Evolutionary conservation across 768 basidiomycete species (phyloP).

Genomic region (Suillus subaureus): DNA sequence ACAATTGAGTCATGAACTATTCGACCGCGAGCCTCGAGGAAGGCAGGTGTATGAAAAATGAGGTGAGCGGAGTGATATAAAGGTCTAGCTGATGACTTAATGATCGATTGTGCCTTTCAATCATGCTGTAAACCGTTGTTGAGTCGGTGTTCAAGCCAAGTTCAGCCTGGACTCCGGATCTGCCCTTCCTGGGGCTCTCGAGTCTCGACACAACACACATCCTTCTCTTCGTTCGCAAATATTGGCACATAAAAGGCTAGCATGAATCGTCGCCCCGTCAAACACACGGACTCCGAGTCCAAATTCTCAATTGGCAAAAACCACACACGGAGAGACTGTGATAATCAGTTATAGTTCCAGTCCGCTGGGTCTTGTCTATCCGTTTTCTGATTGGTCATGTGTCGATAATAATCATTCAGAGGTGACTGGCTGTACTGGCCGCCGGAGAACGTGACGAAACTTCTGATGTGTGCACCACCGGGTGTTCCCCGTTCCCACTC

Average conservation of each 20-base stretch:
- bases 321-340: not conserved
- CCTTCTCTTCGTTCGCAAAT: slow-evolving; percentile 1
- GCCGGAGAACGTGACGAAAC: not conserved
- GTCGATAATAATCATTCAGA: not conserved
- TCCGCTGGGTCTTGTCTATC: not conserved
- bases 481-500: not conserved
- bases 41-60: slow-evolving; percentile 6
- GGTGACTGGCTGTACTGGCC: not conserved
- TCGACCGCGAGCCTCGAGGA: slow-evolving; percentile 2
- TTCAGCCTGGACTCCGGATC: not conserved
- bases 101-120: slow-evolving; percentile 1
- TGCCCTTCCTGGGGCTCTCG: not conserved
- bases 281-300: not conserved
- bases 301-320: not conserved
- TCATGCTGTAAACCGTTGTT: slow-evolving; percentile 5
- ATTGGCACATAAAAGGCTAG: not conserved
- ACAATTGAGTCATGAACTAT: not conserved
- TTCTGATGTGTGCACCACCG: not conserved
- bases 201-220: not conserved
- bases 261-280: not conserved
- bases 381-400: not conserved
- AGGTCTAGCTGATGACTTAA: not conserved
- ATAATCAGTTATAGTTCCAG: not conserved
- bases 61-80: slow-evolving; percentile 6
- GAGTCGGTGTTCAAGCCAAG: not conserved